phyloP scores from a whole-genome alignment of 805 yeast species.

The Brettanomyces nanus region DNA sequence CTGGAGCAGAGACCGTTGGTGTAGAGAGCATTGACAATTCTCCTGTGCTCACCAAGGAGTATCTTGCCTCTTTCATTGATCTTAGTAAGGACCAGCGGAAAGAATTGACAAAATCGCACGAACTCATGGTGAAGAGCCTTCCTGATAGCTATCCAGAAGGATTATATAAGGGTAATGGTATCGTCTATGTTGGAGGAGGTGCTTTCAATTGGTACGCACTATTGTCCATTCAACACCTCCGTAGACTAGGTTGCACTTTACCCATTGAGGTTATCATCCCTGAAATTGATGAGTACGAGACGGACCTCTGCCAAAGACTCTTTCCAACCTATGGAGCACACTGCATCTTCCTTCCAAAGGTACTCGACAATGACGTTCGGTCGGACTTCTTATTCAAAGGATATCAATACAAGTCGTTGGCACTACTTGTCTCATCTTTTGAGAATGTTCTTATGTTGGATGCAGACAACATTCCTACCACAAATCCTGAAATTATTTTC shows the following conservation, averaged over 20 bases:
- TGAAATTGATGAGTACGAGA: slow-evolving; percentile 56
- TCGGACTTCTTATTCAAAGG: slow-evolving; percentile 6
- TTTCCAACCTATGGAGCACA: slow-evolving; percentile 54
- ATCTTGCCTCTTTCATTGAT: neutral
- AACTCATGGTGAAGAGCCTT: slow-evolving; percentile 33
- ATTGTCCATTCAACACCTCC: slow-evolving; percentile 50
- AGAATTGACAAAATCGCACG: slow-evolving; percentile 41
- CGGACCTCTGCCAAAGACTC: slow-evolving; percentile 52
- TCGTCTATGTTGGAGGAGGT: slow-evolving; percentile 74
- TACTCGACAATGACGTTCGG: slow-evolving; percentile 42
- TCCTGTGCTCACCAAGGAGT: slow-evolving; percentile 1
- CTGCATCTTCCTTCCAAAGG: slow-evolving; percentile 54
- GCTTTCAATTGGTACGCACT: slow-evolving; percentile 62
- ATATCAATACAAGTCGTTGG: slow-evolving; percentile 14
- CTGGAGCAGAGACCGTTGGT: slow-evolving; percentile 2
- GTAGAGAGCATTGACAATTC: neutral
- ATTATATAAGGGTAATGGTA: slow-evolving; percentile 27
- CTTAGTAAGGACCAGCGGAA: slow-evolving; percentile 16
- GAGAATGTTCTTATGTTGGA: slow-evolving; percentile 34
- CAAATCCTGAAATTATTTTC: slow-evolving; percentile 24
- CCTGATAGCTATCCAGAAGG: slow-evolving; percentile 11
- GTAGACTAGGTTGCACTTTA: slow-evolving; percentile 53
- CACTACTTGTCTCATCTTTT: slow-evolving; percentile 35
- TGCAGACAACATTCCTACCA: slow-evolving; percentile 35
- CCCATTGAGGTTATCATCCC: slow-evolving; percentile 85